phyloP scores from a whole-genome alignment of 225 moss, liverwort and hornwort species.

The Marchantia polymorpha region DNA sequence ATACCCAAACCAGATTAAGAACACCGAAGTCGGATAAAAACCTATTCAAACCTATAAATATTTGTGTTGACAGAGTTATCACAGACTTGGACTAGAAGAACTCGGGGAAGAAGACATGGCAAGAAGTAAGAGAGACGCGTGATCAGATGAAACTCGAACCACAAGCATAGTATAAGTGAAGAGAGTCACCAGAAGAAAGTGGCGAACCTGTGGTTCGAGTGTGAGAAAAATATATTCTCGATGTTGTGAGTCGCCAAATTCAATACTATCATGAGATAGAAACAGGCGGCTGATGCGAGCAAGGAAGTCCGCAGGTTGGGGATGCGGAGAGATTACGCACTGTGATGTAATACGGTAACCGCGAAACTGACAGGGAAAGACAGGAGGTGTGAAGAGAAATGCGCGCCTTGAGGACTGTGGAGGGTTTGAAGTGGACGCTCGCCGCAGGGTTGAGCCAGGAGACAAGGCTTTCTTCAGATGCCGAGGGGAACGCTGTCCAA shows the following conservation, averaged over 20 bases:
- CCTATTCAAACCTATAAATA: neutral
- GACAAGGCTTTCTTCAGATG: neutral
- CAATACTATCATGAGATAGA: constrained; percentile 32
- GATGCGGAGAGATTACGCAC: neutral
- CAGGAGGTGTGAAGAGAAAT: constrained; percentile 6
- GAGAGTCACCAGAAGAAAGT: constrained; percentile 31
- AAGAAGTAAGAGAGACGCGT: constrained; percentile 15
- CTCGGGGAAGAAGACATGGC: neutral
- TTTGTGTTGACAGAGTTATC: constrained; percentile 4
- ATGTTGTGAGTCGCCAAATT: constrained; percentile 32
- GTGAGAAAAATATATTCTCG: constrained; percentile 22
- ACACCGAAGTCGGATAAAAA: constrained; percentile 4
- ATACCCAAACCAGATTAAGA: neutral
- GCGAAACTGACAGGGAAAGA: constrained; percentile 5
- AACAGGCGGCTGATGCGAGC: constrained; percentile 12
- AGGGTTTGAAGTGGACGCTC: neutral
- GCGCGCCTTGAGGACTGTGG: constrained; percentile 1
- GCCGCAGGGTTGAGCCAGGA: neutral
- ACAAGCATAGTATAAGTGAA: constrained; percentile 24
- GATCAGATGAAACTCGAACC: constrained; percentile 16
- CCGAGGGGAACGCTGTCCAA: neutral
- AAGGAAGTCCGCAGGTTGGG: neutral
- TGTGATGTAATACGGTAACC: neutral
- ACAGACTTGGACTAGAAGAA: neutral
- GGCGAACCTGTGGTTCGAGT: constrained; percentile 20